Evolutionary conservation across 345 rosid species (phyloP), one percentile per base, ranked within the genome.

Genomic region (Sonneratia caseolaris): DNA sequence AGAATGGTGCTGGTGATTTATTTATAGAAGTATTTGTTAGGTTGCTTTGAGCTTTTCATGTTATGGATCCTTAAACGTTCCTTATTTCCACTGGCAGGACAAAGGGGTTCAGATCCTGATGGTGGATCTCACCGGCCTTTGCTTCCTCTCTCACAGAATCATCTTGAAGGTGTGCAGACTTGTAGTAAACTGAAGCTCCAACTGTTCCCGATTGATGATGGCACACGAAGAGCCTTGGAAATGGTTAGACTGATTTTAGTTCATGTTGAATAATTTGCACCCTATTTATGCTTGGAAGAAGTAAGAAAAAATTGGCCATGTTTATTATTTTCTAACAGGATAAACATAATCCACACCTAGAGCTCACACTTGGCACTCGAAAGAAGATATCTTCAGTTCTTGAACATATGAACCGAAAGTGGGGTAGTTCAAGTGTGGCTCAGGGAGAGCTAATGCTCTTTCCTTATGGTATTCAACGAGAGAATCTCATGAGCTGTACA

Each of bases 331-430:
- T 61, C 77, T 82, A 2, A 59, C 86, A 96, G 99, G 97, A 91
- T 78, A 88, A 91, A 72, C 99, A 86, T 75, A 96, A 96, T 77
- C 99, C 99, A 7, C 86, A 86, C 79, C 84, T 96, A 80, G 99
- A 96, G 84, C 99, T 96, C 78, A 92, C 99, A 48, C 98, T 96
- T 77, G 88, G 96, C 71, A 82, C 81, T 66, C 90, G 97, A 71
- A 96, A 96, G 84, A 96, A 92, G 87, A 87, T 96, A 81, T 89
- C 99, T 73, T 96, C 99, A 22, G 86, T 95, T 51, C 70, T 92
- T 77, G 99, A 95, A 80, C 99, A 96, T 87, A 83, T 96, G 72
- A 88, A 79, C 74, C 88, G 96, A 73, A 96, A 96, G 82, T 96
- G 99, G 99, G 99, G 99, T 40, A 76, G 82, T 80, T 89, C 97